Evolutionary conservation across 2,329 filamentous ascomycete genomes (phyloP).

Genomic region (Talaromyces sp.): DNA sequence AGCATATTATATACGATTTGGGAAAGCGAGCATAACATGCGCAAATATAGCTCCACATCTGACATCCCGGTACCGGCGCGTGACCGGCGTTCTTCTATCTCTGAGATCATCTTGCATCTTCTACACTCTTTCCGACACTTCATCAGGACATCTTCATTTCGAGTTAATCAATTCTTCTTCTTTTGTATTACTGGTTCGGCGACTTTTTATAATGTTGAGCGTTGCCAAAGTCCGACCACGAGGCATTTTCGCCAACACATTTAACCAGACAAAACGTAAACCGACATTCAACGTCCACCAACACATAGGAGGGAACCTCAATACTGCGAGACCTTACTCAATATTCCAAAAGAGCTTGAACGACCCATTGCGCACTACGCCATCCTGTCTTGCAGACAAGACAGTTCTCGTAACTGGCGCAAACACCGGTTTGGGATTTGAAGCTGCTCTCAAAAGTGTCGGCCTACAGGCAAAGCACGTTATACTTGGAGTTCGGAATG

Average conservation of each 20-base stretch:
- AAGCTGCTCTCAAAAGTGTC: slow-evolving; percentile 45
- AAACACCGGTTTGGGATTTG: slow-evolving; percentile 46
- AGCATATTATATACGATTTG: not conserved
- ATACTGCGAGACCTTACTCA: not conserved
- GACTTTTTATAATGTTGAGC: not conserved
- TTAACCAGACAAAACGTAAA: not conserved
- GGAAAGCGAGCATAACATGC: not conserved
- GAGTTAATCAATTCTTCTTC: too few species aligned
- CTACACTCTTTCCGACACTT: too few species aligned
- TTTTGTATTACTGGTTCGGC: too few species aligned
- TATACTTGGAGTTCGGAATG: slow-evolving; percentile 45
- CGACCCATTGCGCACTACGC: not conserved
- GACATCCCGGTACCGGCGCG: not conserved
- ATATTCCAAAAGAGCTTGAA: not conserved
- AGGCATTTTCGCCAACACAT: not conserved
- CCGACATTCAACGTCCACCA: too few species aligned
- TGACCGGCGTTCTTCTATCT: not conserved
- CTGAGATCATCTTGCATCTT: too few species aligned
- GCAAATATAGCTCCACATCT: not conserved
- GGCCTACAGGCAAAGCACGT: slow-evolving; percentile 38
- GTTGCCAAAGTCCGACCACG: not conserved
- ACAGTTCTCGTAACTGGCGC: slow-evolving; percentile 46
- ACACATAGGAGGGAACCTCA: too few species aligned
- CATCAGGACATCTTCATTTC: too few species aligned
- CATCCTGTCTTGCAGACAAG: slow-evolving; percentile 20